Evolutionary conservation across 495 filamentous ascomycete species (phyloP), one percentile per base, ranked within the genome.

Genomic region (Aspergillus egyptiacus): DNA sequence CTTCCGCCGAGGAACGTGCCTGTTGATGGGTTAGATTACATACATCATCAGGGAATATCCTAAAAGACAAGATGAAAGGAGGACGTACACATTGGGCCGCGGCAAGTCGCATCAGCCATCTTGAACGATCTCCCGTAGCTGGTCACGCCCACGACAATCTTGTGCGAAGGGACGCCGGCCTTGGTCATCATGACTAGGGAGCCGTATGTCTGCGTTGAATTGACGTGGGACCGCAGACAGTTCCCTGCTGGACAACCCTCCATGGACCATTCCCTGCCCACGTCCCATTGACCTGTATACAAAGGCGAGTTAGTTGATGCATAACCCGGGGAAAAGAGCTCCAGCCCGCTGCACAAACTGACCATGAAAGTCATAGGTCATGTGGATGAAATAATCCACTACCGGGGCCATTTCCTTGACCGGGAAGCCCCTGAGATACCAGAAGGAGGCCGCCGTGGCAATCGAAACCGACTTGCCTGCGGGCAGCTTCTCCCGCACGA

Each of bases 131-230:
- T 37, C 3, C 54, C 43, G 47, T 74, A 75, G 41, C 60, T 64
- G 24, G 61, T 13, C 1, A 64, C 51, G 7, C 73, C 67, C 17
- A 73, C 65, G 6, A 67, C 4, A 17, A 78, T 45, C 56, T 72
- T 73, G 35, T 61, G 63, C 0, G 59, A 24, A 0, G 62, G 64
- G 1, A 73, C 68, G 8, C 73, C 72, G 1, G 73, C 73, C 42
- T 78, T 78, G 33, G 75, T 77, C 17, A 77, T 31, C 28, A 31
- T 31, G 10, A 31, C 28, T 8, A 31, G 28, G 28, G 28, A 31
- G 9, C 10, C 28, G 28, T 31, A 31, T 10, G 28, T 31, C 28
- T 31, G 28, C 28, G 28, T 31, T 31, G 28, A 31, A 11, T 31
- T 31, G 28, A 31, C 42, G 38, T 76, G 70, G 4, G 53, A 61